Evolutionary conservation across 2,329 filamentous ascomycete species (phyloP).

Genomic region (Pestalotiopsis sp.): DNA sequence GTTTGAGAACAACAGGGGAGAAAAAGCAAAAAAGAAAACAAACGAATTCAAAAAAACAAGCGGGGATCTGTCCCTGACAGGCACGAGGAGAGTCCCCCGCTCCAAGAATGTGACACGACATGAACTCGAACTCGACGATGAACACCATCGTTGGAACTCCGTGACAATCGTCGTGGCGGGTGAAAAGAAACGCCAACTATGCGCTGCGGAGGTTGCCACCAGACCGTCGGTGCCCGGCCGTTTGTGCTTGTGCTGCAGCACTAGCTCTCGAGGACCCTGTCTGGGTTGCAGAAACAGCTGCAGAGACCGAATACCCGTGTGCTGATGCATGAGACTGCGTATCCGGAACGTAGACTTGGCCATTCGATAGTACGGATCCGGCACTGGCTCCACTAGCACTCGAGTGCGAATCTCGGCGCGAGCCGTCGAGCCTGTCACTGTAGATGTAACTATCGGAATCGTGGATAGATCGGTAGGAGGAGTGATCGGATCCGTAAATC

Average conservation of each 20-base stretch:
- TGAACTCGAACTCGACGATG: neutral
- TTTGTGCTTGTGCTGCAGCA: conserved; percentile 27
- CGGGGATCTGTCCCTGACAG: neutral
- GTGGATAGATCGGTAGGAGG: conserved; percentile 23
- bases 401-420: conserved; percentile 27
- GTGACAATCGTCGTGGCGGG: conserved; percentile 20
- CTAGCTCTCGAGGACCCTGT: conserved; percentile 19
- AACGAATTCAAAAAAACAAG: neutral
- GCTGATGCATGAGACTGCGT: conserved; percentile 20
- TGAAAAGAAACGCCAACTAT: conserved; percentile 21
- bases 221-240: conserved; percentile 31
- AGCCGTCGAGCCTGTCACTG: conserved; percentile 25
- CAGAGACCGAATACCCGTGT: conserved; percentile 24
- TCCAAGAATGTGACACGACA: conserved; percentile 1
- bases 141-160: conserved; percentile 22
- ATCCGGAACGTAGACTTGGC: conserved; percentile 36
- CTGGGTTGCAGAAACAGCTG: conserved; percentile 18
- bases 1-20: neutral
- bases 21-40: neutral
- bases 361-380: conserved; percentile 32
- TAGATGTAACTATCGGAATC: conserved; percentile 30
- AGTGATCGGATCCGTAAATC: conserved; percentile 23
- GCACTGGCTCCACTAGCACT: conserved; percentile 21
- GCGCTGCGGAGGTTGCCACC: conserved; percentile 33
- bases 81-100: neutral